A percentile compares a stretch with the other conserved stretches of the same genome.
Evolutionary conservation across 2,329 filamentous ascomycete species (phyloP).

Genomic region (Beauveria sp.): DNA sequence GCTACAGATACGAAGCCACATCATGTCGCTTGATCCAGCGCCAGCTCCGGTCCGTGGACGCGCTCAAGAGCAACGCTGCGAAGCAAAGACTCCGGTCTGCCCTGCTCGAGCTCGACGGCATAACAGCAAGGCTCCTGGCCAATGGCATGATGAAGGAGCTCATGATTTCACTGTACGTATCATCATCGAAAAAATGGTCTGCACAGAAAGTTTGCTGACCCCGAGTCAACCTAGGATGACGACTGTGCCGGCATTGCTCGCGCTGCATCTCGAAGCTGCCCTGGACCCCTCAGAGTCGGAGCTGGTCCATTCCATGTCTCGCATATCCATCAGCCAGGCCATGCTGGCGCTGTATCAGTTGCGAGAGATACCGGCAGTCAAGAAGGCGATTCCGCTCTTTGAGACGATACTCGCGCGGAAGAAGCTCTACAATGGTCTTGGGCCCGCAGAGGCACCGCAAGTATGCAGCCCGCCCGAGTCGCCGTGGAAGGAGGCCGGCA

Average conservation of each 20-base stretch:
- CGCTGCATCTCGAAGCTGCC: constrained; percentile 1
- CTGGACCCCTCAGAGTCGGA: neutral
- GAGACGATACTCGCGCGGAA: neutral
- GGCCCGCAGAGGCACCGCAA: neutral
- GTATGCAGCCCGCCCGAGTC: neutral
- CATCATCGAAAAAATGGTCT: too few species aligned
- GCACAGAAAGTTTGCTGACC: neutral
- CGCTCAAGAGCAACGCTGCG: neutral
- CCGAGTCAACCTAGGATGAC: neutral
- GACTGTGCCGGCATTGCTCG: neutral
- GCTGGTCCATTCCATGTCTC: constrained; percentile 5
- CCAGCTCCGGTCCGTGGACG: neutral
- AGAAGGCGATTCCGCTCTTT: constrained; percentile 3
- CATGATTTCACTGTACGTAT: neutral
- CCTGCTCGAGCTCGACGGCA: constrained; percentile 5
- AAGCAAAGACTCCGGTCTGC: neutral
- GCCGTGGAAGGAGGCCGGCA: neutral
- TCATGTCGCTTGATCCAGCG: neutral
- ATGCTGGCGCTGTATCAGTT: constrained; percentile 6
- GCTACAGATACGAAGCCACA: constrained; percentile 5
- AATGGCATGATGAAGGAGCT: neutral
- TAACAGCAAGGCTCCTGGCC: neutral
- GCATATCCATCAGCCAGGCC: constrained; percentile 7
- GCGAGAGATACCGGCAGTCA: constrained; percentile 2
- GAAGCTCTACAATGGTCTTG: neutral